Base-by-base conservation (phyloP, 208 protist genomes). In the Crithidia sp. region DNA sequence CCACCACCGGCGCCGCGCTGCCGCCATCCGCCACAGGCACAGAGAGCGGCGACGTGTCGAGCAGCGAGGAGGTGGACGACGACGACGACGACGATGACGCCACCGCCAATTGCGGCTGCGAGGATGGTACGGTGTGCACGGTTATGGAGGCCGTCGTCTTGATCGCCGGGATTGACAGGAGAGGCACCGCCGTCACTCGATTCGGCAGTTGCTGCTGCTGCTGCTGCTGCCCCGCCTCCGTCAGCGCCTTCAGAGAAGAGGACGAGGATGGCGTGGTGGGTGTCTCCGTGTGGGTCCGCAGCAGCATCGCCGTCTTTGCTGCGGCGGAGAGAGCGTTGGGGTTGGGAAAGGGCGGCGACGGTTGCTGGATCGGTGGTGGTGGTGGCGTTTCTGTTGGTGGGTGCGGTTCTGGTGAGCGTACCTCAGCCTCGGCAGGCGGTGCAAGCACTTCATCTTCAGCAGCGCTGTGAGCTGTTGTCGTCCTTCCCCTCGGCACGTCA, bases 91-190 rank as follows among this genome's bases (percentile, higher is more conserved):
- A 63, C 12, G 54, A 37, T 40, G n/a, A 5, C 10, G 12, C 37
- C 36, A n/a, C 2, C 4, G 39, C 61, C 5, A 7, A 2, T 5
- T 19, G 16, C 12, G 28, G 4, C 61, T 41, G 61, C 14, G 47
- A 66, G 19, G 61, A 55, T 19, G 61, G 61, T 6, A 66, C 61
- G 47, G 61, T 55, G 47, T 55, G 61, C 10, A 10, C 10, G 2
- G 13, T 40, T 0, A 5, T 10, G n/a, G 47, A 3, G 4, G 61
- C 43, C 5, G 47, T 4, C 4, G 28, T 47, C 5, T 13, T 66
- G 45, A 55, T 4, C 5, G 57, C 57, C 28, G 28, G 28, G 16
- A 55, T 17, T 7, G 50, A 19, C 50, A 55, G 16, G 12, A 14
- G 12, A 14, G 50, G 50, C 8, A 13, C 45, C 12, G 45, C 45